Evolutionary conservation across 176 grass and related monocot species (phyloP), one percentile per base, ranked within the genome.

Genomic region (Tuctoria greenei): DNA sequence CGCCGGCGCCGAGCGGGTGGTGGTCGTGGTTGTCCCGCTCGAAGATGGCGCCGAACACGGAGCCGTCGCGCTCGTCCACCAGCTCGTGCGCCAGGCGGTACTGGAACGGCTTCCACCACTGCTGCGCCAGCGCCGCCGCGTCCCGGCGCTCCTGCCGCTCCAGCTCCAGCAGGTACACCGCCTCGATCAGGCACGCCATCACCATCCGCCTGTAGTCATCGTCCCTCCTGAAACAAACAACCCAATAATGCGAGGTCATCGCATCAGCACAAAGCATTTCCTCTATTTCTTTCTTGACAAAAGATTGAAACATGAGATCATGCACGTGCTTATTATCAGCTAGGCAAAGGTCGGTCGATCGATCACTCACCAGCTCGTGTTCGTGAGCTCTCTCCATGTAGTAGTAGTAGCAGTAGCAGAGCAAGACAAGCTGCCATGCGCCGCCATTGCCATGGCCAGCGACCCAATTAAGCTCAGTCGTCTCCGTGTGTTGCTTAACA

Each of bases 101-200:
- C 36, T 90, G 90, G 91, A 97, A 97, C 10, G 94, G 94, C 74
- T 93, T 97, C 90, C 90, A 97, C 94, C 94, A 97, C 77, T 85
- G 73, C 74, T 87, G 83, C 40, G 94, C 94, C 67, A 97, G 86
- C 83, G 23, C 67, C 58, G 69, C 61, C 63, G 88, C 83, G 20
- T 87, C 75, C 8, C 83, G 21, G 56, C 87, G 65, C 73, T 85
- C 84, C 82, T 97, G 94, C 61, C 94, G 64, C 78, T 97, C 94
- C 34, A 97, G 84, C 78, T 97, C 94, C 14, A 93, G 88, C 20
- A 97, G 84, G 86, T 97, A 97, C 8, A 89, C 90, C n/a, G 91
- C 88, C 72, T 97, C 90, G 72, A 97, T 90, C 74, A 97, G 88
- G 74, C 46, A 89, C 52, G 84, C 94, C 74, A 97, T 91, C 47